These are phyloP conservation scores for Paspalum notatum DNA, from an alignment of 176 grass and related monocot genomes.

Conservation along the genomic window DNA sequence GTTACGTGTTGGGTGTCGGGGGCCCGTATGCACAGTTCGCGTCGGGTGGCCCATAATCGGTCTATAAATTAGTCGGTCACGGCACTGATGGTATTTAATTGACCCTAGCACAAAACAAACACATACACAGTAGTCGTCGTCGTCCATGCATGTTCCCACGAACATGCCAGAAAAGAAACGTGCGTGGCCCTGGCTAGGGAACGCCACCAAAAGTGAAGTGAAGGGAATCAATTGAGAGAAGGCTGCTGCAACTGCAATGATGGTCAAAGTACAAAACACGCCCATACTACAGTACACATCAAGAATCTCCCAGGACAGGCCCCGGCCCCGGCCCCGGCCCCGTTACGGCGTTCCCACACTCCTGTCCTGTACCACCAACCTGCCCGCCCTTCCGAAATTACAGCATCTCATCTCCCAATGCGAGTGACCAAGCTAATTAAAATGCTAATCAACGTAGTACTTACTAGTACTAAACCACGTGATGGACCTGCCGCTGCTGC, in stretches of 20 bases:
- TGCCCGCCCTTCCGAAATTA: background rate
- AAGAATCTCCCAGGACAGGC: conserved; percentile 5
- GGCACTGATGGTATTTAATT: conserved; percentile 1
- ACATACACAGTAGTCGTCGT: background rate
- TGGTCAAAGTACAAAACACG: conserved; percentile 44
- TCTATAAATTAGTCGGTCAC: background rate
- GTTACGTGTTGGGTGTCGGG: too few species aligned
- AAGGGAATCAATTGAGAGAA: conserved; percentile 22
- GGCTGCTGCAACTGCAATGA: background rate
- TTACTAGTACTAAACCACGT: background rate
- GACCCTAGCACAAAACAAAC: background rate
- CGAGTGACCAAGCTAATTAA: too few species aligned
- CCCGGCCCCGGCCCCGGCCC: too few species aligned
- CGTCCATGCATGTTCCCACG: background rate
- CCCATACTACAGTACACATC: background rate
- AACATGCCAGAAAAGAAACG: conserved; percentile 12
- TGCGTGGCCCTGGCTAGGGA: background rate
- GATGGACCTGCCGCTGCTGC: background rate
- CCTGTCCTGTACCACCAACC: background rate
- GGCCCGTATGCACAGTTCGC: too few species aligned
- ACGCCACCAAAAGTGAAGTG: background rate
- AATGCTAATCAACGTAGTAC: background rate
- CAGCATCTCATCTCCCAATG: too few species aligned
- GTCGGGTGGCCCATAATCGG: too few species aligned
- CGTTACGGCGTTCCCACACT: background rate